These are phyloP conservation scores for Hemileia vastatrix DNA, from an alignment of 1,284 basidiomycete genomes.

Conservation along the genomic window DNA sequence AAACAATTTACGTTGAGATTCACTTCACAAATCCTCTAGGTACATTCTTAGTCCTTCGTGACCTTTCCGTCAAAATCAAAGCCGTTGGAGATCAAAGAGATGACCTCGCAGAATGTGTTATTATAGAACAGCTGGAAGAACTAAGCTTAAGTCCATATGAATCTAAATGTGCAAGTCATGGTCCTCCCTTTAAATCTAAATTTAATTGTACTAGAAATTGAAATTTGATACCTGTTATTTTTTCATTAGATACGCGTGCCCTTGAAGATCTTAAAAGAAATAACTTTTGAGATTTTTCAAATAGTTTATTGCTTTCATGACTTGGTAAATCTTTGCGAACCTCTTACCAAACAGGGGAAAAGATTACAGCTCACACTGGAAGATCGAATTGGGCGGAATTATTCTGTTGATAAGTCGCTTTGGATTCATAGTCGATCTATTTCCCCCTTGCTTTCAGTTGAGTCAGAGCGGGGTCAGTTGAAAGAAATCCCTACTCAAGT, in stretches of 20 bases:
- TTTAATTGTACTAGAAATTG: neutral
- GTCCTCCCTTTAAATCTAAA: neutral
- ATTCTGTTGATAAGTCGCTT: slow-evolving; percentile 14
- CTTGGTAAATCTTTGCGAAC: slow-evolving; percentile 3
- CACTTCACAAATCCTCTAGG: slow-evolving; percentile 59
- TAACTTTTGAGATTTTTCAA: neutral
- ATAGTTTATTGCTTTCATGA: slow-evolving; percentile 10
- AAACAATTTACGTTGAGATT: slow-evolving; percentile 65
- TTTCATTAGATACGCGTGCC: neutral
- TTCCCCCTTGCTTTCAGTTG: slow-evolving; percentile 3
- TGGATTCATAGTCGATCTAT: neutral
- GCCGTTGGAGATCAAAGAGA: slow-evolving; percentile 47
- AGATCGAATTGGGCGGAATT: neutral
- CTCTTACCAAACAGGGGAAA: slow-evolving; percentile 15
- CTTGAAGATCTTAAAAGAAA: neutral
- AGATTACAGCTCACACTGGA: slow-evolving; percentile 7
- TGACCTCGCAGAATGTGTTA: slow-evolving; percentile 53
- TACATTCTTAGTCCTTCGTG: slow-evolving; percentile 57
- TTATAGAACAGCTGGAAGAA: slow-evolving; percentile 42
- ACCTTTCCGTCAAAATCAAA: slow-evolving; percentile 53
- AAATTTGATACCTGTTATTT: neutral
- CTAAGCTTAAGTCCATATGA: neutral
- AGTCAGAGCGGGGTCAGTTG: neutral
- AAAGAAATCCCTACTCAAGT: neutral
- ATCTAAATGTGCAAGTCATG: too few relatives aligned